phyloP scores from a whole-genome alignment of 2,329 filamentous ascomycete genomes.

The Xylariaceae sp. region DNA sequence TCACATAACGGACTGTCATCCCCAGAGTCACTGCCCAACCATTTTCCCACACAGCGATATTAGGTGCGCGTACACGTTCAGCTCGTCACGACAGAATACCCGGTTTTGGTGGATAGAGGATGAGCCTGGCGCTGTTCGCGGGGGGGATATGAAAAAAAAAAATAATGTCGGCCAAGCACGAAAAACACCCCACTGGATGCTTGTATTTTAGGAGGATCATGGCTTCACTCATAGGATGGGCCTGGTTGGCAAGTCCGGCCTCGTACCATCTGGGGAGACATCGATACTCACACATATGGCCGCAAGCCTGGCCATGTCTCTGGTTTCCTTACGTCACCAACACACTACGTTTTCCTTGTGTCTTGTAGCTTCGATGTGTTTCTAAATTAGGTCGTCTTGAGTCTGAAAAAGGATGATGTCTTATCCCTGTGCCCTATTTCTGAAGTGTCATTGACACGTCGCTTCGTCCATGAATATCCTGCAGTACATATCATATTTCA shows the following conservation, averaged over 20 bases:
- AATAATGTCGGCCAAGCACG: conserved; percentile 23
- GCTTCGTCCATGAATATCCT: no score
- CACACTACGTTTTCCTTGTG: conserved; percentile 26
- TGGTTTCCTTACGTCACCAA: conserved; percentile 28
- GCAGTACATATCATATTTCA: no score
- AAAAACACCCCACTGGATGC: conserved; percentile 25
- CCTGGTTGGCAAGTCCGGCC: conserved; percentile 14
- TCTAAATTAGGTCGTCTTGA: conserved; percentile 24
- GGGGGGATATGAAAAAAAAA: conserved; percentile 22
- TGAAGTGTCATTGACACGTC: no score
- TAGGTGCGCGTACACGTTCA: conserved; percentile 20
- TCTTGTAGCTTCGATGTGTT: conserved; percentile 22
- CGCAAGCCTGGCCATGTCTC: conserved; percentile 20
- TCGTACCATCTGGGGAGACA: conserved; percentile 19
- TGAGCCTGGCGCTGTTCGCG: conserved; percentile 21
- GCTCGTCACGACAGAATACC: conserved; percentile 28
- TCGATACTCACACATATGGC: conserved; percentile 21
- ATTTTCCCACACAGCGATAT: conserved; percentile 13
- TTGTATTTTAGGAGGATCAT: conserved; percentile 31
- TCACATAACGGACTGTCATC: conserved; percentile 10
- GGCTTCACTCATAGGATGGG: conserved; percentile 14
- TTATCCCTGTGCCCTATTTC: no score
- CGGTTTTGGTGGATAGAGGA: conserved; percentile 22
- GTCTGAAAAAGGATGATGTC: conserved; percentile 23
- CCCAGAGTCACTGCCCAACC: no score